Evolutionary conservation across 2,329 filamentous ascomycete genomes (phyloP), one percentile per base, ranked within the genome.

Genomic region (Stachybotrys echinatus): DNA sequence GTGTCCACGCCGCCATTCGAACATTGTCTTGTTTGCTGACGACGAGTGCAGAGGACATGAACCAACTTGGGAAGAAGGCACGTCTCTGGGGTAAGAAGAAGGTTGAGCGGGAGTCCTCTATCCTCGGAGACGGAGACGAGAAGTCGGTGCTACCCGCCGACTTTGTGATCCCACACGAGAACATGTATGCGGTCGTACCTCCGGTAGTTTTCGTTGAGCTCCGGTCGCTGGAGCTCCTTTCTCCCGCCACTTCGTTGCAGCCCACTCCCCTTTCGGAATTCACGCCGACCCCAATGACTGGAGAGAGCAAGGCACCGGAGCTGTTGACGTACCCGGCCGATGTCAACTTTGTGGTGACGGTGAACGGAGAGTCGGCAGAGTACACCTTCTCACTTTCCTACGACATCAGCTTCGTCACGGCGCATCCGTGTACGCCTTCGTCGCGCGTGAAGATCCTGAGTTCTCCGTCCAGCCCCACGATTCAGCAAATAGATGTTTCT

Each of bases 401-500:
- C 55, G 83, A 87, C 51, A 74, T 85, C 20, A 78, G 77, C 56
- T 87, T 87, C 60, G 79, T 85, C 18, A 85, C 84, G 1, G 82
- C 82, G 1, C 81, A 85, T 55, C 84, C 84, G 0, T 87, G 84
- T 57, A 74, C 79, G 5, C 76, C 79, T 2, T 81, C 80, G 2
- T 73, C 74, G 47, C 73, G 77, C 49, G 77, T 82, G 3, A 77
- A 75, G 53, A 76, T 84, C 49, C 60, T 85, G 47, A 81, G 79
- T 60, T 81, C 80, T 14, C 77, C 80, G 0, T 75, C 76, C 1
- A 84, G 79, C 58, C 80, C 81, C 19, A 80, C 77, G 2, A 80
- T 82, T 48, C 78, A 77, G 58, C 76, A 81, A 51, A 75, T 78
- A 49, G 77, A 81, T 53, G 68, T 81, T 17, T 73, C 70, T 12